phyloP scores from a whole-genome alignment of 352 stramenopile genomes.

The Pilasporangium apinafurcum region DNA sequence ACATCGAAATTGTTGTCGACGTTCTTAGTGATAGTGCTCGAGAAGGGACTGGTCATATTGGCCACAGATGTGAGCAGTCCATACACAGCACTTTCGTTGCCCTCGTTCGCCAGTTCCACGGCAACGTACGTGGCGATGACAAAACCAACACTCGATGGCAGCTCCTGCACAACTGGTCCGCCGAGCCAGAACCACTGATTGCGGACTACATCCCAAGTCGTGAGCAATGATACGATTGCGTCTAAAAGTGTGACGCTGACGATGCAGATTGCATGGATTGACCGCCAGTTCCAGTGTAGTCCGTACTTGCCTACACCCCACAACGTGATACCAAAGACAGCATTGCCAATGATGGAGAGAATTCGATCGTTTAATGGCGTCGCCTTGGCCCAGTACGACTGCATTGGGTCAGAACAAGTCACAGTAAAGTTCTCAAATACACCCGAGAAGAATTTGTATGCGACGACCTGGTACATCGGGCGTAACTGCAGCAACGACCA shows the following conservation, averaged over 20 bases:
- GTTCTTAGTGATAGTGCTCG: constrained; percentile 7
- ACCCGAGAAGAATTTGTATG: constrained; percentile 13
- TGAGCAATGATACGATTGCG: constrained; percentile 1
- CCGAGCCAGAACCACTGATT: constrained; percentile 11
- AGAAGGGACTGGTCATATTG: constrained; percentile 8
- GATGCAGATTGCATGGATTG: constrained; percentile 6
- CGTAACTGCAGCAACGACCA: constrained; percentile 11
- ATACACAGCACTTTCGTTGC: constrained; percentile 11
- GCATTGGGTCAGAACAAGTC: constrained; percentile 10
- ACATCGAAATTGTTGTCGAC: constrained; percentile 7
- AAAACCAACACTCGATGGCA: constrained; percentile 5
- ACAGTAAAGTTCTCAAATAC: constrained; percentile 8
- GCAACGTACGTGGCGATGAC: constrained; percentile 7
- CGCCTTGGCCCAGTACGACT: constrained; percentile 14
- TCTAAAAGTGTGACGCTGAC: constrained; percentile 7
- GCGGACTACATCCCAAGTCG: constrained; percentile 12
- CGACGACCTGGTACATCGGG: constrained; percentile 15
- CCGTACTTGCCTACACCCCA: constrained; percentile 6
- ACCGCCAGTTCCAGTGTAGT: constrained; percentile 15
- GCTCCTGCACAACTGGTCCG: constrained; percentile 2
- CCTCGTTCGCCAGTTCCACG: constrained; percentile 14
- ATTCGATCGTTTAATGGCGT: constrained; percentile 10
- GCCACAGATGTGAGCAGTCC: constrained; percentile 10
- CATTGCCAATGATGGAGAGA: constrained; percentile 2
- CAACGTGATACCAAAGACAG: constrained; percentile 1